Percentiles rank a stretch among this genome's conserved stretches.
Evolutionary conservation across 2,329 filamentous ascomycete genomes (phyloP).

Genomic region (Akanthomyces dipterigenus): DNA sequence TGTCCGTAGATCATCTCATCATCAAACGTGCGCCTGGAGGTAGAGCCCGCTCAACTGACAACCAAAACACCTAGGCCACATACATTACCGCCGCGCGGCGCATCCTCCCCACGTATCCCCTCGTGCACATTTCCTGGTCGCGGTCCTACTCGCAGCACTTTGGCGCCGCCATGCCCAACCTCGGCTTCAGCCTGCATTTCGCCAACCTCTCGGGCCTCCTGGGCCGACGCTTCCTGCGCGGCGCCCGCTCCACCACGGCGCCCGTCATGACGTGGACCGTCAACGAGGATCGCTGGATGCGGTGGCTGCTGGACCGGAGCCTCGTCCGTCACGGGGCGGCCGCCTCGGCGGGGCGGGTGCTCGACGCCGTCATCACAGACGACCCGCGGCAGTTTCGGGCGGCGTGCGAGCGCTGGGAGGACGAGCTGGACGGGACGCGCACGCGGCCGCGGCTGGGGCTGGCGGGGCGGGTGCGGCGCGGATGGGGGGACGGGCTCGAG

Average conservation of each 20-base stretch:
- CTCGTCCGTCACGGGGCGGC: slow-evolving; percentile 23
- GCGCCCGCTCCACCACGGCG: slow-evolving; percentile 31
- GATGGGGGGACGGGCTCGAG: not conserved
- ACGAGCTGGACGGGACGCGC: slow-evolving; percentile 25
- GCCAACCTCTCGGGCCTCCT: slow-evolving; percentile 60
- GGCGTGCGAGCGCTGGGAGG: slow-evolving; percentile 41
- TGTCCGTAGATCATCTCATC: slow-evolving; percentile 31
- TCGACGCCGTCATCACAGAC: slow-evolving; percentile 84
- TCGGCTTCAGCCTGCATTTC: slow-evolving; percentile 74
- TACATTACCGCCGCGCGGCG: slow-evolving; percentile 59
- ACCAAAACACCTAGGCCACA: slow-evolving; percentile 43
- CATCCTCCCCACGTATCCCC: slow-evolving; percentile 55
- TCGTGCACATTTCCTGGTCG: slow-evolving; percentile 64
- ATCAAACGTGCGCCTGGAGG: no score
- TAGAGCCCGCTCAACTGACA: not conserved
- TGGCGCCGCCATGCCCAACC: slow-evolving; percentile 49
- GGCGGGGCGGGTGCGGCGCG: slow-evolving; percentile 12
- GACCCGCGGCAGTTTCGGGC: slow-evolving; percentile 64
- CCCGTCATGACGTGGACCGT: slow-evolving; percentile 78
- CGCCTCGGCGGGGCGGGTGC: slow-evolving; percentile 16
- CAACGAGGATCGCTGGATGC: slow-evolving; percentile 72
- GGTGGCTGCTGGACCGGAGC: slow-evolving; percentile 58
- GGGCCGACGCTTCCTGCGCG: slow-evolving; percentile 57
- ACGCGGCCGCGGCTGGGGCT: slow-evolving; percentile 10
- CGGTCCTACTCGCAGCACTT: slow-evolving; percentile 65